Base-by-base conservation (phyloP, 2,329 filamentous ascomycete species). In the Sodiomyces alkalinus region DNA sequence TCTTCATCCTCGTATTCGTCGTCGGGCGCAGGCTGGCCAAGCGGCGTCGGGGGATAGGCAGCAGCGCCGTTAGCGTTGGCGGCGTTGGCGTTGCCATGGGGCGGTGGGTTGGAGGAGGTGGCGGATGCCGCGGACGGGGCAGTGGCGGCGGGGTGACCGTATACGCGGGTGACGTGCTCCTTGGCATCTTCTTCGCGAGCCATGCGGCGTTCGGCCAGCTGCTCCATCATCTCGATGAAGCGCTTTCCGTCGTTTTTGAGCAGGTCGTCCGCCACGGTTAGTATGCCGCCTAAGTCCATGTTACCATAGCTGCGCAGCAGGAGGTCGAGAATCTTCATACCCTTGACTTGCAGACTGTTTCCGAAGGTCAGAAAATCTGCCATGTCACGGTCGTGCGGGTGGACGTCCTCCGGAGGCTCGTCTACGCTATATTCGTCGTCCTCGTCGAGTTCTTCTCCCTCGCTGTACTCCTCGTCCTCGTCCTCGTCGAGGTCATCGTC, bases 201-300 rank as follows among this genome's bases (percentile, higher is more conserved):
- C 87, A 98, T 94, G 44, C 90, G 74, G 44, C 87, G 81, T 58
- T 98, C 90, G 20, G 90, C 90, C 44, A 98, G 69, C 58, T 96
- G 87, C 54, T 98, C 90, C 90, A 98, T 98, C 90, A 98, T 98
- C 53, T 98, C 90, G 55, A 98, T 98, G 60, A 98, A 98, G 49
- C 93, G 92, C 56, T 92, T 93, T 46, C 90, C 90, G 55, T 98
- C 90, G 56, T 98, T 98, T 56, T 96, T 96, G 38, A 98, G 70
- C 40, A 98, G 67, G 58, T 98, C 90, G 62, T 98, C 90, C 52
- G 90, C 90, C 48, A 98, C 90, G 41, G 90, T 98, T 51, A 98
- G 74, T 55, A 98, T 94, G 50, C 90, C 92, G 63, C 90, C 86
- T 83, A 68, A 54, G 46, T 55, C 52, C 52, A 54, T 53, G 54